These are phyloP conservation scores for Perkinsus chesapeaki DNA, from an alignment of 169 alveolate species.

Conservation along the genomic window DNA sequence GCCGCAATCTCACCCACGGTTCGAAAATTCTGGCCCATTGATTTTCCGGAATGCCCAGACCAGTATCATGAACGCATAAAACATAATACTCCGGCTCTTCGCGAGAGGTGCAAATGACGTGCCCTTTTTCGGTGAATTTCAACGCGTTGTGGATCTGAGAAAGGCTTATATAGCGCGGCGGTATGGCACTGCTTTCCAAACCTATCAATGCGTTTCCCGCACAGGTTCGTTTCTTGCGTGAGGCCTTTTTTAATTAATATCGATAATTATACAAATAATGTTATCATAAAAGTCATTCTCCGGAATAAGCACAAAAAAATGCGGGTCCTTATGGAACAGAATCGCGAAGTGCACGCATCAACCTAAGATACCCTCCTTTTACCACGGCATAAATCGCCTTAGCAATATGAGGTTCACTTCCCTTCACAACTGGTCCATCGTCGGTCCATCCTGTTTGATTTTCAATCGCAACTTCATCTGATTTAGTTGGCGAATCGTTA, in stretches of 20 bases:
- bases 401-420: neutral
- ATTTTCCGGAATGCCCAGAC: neutral
- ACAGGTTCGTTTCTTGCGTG: too few relatives aligned
- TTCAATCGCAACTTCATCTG: neutral
- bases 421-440: neutral
- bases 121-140: neutral
- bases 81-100: neutral
- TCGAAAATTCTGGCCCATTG: neutral
- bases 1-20: neutral
- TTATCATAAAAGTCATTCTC: too few relatives aligned
- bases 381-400: neutral
- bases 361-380: neutral
- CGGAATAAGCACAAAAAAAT: too few relatives aligned
- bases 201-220: too few relatives aligned
- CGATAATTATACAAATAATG: too few relatives aligned
- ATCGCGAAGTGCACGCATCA: too few relatives aligned
- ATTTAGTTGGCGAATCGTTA: neutral
- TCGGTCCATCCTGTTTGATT: neutral
- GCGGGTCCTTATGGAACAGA: too few relatives aligned
- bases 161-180: too few relatives aligned
- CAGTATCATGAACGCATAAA: neutral
- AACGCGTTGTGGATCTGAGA: neutral
- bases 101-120: neutral
- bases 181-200: too few relatives aligned
- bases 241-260: too few relatives aligned